Conservation (phyloP, 352 stramenopile species). For the Globisporangium solare region DNA sequence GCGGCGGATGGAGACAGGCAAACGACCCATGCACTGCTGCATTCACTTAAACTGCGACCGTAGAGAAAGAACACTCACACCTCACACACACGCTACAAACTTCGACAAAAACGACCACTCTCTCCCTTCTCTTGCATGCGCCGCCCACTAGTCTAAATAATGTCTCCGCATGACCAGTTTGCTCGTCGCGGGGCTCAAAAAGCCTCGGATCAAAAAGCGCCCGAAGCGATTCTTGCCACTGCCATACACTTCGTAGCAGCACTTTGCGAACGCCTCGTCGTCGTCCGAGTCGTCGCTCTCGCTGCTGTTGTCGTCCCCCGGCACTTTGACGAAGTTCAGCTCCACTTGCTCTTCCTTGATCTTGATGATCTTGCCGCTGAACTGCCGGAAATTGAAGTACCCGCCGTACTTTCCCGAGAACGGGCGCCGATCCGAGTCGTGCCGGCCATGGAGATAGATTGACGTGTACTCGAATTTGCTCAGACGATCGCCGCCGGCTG, state of each 20-base stretch:
- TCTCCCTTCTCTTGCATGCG: not conserved
- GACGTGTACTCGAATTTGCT: constrained; percentile 74
- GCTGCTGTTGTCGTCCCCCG: constrained; percentile 18
- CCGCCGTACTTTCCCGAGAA: constrained; percentile 62
- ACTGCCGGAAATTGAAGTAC: constrained; percentile 72
- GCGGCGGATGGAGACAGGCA: too few relatives aligned
- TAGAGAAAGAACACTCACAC: too few relatives aligned
- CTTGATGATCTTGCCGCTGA: constrained; percentile 48
- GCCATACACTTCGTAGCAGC: constrained; percentile 43
- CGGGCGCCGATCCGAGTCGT: constrained; percentile 40
- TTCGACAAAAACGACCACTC: not conserved
- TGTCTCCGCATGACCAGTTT: constrained; percentile 46
- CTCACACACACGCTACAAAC: not conserved
- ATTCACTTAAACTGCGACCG: too few relatives aligned
- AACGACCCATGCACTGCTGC: too few relatives aligned
- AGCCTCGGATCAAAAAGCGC: constrained; percentile 64
- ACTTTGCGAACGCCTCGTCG: constrained; percentile 20
- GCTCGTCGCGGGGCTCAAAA: constrained; percentile 38
- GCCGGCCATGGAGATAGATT: constrained; percentile 24
- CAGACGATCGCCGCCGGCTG: constrained; percentile 19
- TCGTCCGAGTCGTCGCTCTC: constrained; percentile 19
- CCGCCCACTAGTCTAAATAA: constrained; percentile 37
- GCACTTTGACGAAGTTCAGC: constrained; percentile 56
- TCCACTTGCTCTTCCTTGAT: constrained; percentile 64
- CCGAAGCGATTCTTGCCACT: constrained; percentile 64